Evolutionary conservation across 805 yeast species (phyloP), one percentile per base, ranked within the genome.

Genomic region (Grigorovia transvaalensis): DNA sequence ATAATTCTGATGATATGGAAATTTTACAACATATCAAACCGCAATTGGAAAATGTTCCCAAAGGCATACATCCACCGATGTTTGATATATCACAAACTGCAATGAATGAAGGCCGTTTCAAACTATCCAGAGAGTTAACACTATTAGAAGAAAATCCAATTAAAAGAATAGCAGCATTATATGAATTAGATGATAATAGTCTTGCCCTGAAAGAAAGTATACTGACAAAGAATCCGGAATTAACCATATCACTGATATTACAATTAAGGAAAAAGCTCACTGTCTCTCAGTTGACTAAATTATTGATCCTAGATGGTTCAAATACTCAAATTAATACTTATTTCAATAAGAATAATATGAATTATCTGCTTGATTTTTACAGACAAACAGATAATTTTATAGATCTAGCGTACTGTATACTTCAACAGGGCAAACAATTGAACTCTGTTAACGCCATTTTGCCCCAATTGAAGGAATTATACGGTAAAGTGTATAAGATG

Each of bases 161-260:
- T 7, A 75, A 78, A 52, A 85, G 84, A 55, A 77, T 88, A 1
- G 77, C 81, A 11, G 71, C 84, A 48, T 73, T 88, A 41, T 64
- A 88, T 23, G 80, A 78, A 20, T 82, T 87, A 74, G 88, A 85
- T 46, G 89, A 87, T 58, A 73, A 79, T 45, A 85, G 79, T 51
- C 63, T 78, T 46, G 96, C 96, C 0, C 64, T 89, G 43, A 64
- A 75, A 45, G 85, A 84, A 57, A 78, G 91, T 0, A 77, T 84
- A 45, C 81, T 78, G 54, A 74, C 80, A 41, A 76, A 80, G 17
- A 78, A 81, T 57, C 75, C 75, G 45, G 88, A 84, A 61, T 70
- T 88, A 41, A 74, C 84, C 8, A 33, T 58, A n/a, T 61, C 65
- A 2, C 50, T 58, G 19, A 62, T 91, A 46, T 62, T 81, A 17